phyloP scores from a whole-genome alignment of 129 eudicot genomes.

The Flaveria sonorensis region DNA sequence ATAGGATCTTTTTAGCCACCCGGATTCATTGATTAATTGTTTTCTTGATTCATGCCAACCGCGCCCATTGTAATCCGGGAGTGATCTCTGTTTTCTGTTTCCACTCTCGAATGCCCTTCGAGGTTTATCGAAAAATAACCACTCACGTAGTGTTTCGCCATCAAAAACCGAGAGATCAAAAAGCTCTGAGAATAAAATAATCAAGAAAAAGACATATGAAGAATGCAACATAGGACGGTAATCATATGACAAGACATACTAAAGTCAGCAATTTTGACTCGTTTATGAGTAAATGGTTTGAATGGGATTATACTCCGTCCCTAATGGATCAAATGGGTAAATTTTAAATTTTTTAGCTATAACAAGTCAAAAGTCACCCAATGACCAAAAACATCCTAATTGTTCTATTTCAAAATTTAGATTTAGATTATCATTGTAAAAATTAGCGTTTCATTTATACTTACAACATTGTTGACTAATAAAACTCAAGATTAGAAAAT shows the following conservation, averaged over 20 bases:
- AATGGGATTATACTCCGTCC: not conserved
- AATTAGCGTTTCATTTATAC: not conserved
- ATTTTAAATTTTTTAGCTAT: not conserved
- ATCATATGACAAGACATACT: not conserved
- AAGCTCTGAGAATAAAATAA: constrained; percentile 56
- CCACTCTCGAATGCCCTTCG: constrained; percentile 98
- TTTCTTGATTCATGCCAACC: constrained; percentile 99
- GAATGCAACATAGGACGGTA: not conserved
- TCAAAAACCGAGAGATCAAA: constrained; percentile 78
- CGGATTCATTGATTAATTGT: constrained; percentile 70
- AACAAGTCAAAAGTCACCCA: not conserved
- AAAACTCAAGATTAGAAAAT: not conserved
- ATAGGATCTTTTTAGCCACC: constrained; percentile 90
- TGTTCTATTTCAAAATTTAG: not conserved
- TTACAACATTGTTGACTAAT: not conserved
- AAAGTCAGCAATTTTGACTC: not conserved
- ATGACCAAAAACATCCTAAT: not conserved
- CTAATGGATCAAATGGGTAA: too few relatives aligned
- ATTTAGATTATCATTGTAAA: not conserved
- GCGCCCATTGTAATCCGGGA: constrained; percentile 89
- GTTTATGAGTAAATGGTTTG: not conserved
- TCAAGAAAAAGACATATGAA: not conserved
- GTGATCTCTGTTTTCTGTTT: constrained; percentile 90
- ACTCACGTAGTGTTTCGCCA: constrained; percentile 88
- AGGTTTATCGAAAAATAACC: constrained; percentile 97